phyloP scores from a whole-genome alignment of 805 yeast species.

The Yarrowia hollandica region DNA sequence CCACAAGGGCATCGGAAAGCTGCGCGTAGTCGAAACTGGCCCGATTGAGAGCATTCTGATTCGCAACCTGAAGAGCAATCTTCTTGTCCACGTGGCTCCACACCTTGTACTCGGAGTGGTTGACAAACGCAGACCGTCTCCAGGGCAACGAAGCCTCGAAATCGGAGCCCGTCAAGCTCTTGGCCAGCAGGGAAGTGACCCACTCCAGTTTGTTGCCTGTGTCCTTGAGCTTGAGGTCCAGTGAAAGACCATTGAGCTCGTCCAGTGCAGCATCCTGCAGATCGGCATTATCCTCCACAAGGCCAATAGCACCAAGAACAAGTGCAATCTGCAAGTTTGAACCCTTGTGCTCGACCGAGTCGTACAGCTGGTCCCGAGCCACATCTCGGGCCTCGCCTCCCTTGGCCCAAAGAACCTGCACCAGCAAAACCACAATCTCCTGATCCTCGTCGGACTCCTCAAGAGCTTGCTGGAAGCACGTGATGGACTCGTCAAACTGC shows the following conservation, averaged over 20 bases:
- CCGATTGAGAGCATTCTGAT: constrained; percentile 43
- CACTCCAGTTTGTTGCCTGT: constrained; percentile 56
- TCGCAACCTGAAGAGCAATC: constrained; percentile 61
- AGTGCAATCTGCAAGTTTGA: constrained; percentile 65
- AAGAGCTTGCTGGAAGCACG: constrained; percentile 65
- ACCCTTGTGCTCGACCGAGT: constrained; percentile 62
- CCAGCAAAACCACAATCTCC: constrained; percentile 67
- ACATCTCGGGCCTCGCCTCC: constrained; percentile 77
- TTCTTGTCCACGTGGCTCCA: constrained; percentile 67
- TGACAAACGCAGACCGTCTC: constrained; percentile 70
- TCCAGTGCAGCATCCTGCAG: constrained; percentile 61
- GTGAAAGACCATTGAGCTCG: constrained; percentile 55
- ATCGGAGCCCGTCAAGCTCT: constrained; percentile 40
- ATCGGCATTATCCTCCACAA: constrained; percentile 59
- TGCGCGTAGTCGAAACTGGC: constrained; percentile 50
- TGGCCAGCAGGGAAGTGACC: constrained; percentile 54
- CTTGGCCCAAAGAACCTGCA: constrained; percentile 76
- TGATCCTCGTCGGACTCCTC: constrained; percentile 56
- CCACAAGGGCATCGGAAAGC: constrained; percentile 54
- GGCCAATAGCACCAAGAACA: constrained; percentile 76
- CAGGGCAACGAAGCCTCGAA: constrained; percentile 43
- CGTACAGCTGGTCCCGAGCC: constrained; percentile 79
- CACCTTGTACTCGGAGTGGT: constrained; percentile 66
- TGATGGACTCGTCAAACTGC: constrained; percentile 65
- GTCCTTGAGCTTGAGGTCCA: constrained; percentile 44